Conservation (phyloP, 2,329 filamentous ascomycete species). For the Raffaelea albimanens region DNA sequence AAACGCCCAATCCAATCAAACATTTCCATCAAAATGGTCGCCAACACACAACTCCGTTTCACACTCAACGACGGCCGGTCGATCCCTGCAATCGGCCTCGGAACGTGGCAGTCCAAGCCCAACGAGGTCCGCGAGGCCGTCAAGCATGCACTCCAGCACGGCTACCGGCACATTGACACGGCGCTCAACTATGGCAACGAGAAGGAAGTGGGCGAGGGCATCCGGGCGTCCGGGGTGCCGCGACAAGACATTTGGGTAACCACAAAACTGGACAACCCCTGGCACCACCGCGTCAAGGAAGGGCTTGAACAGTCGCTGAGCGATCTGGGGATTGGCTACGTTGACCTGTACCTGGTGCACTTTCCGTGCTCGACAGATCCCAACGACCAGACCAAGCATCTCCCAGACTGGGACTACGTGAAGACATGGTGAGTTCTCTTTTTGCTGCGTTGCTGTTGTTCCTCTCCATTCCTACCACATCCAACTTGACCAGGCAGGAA, state of each 20-base stretch:
- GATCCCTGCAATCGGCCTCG: constrained; percentile 1
- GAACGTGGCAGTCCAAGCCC: constrained; percentile 9
- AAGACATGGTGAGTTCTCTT: too few relatives aligned
- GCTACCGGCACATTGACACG: constrained; percentile 12
- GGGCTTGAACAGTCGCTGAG: constrained; percentile 9
- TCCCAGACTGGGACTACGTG: constrained; percentile 3
- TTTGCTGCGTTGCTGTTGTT: too few relatives aligned
- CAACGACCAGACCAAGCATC: constrained; percentile 4
- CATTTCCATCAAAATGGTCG: too few relatives aligned
- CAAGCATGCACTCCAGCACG: constrained; percentile 3
- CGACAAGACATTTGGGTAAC: constrained; percentile 11
- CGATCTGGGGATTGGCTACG: constrained; percentile 7
- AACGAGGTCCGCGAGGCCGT: constrained; percentile 4
- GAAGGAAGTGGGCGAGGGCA: constrained; percentile 10
- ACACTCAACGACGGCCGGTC: not conserved
- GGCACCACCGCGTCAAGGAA: constrained; percentile 9
- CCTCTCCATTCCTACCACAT: too few relatives aligned
- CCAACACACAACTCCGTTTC: too few relatives aligned
- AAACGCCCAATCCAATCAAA: too few relatives aligned
- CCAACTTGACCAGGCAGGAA: too few relatives aligned
- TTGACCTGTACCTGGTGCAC: constrained; percentile 12
- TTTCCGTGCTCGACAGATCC: constrained; percentile 7
- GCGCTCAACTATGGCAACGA: constrained; percentile 11
- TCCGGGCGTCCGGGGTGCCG: constrained; percentile 8
- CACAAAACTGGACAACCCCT: constrained; percentile 10